Conservation (phyloP, 352 stramenopile genomes). For the Phytophthora aleatoria region DNA sequence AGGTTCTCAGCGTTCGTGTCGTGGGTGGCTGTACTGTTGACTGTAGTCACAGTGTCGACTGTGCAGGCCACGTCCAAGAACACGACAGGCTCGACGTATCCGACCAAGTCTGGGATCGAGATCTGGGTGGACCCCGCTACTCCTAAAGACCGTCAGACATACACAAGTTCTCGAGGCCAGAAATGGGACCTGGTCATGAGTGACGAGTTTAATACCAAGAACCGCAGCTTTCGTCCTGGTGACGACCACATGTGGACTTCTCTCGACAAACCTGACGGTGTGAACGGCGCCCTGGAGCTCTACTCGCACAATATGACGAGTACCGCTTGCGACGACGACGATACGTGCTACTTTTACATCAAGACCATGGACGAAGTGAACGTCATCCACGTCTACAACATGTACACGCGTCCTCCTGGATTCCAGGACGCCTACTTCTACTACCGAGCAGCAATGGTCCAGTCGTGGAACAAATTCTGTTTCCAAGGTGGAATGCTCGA, state of each 20-base stretch:
- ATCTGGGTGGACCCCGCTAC: constrained; percentile 72
- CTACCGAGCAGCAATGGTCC: constrained; percentile 80
- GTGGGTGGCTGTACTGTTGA: constrained; percentile 19
- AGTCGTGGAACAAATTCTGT: constrained; percentile 95
- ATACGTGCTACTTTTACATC: constrained; percentile 58
- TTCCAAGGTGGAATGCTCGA: constrained; percentile 95
- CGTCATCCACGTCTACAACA: constrained; percentile 58
- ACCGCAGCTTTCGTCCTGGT: constrained; percentile 92
- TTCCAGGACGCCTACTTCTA: constrained; percentile 55
- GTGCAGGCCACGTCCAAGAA: constrained; percentile 15
- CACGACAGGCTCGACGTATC: constrained; percentile 28
- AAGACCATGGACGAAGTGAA: constrained; percentile 44
- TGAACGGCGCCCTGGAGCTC: constrained; percentile 89
- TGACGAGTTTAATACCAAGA: constrained; percentile 94
- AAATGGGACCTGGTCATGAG: constrained; percentile 88
- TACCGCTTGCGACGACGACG: constrained; percentile 53
- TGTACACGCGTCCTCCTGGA: constrained; percentile 50
- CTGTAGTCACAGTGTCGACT: constrained; percentile 4
- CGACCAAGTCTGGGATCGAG: constrained; percentile 39
- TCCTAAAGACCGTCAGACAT: constrained; percentile 38
- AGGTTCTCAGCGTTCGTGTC: constrained; percentile 18
- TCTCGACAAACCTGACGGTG: constrained; percentile 93
- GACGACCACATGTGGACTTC: constrained; percentile 95
- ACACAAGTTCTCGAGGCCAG: constrained; percentile 48
- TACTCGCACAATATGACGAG: constrained; percentile 88